phyloP scores from a whole-genome alignment of 2,329 filamentous ascomycete genomes.

The Claviceps fusiformis region DNA sequence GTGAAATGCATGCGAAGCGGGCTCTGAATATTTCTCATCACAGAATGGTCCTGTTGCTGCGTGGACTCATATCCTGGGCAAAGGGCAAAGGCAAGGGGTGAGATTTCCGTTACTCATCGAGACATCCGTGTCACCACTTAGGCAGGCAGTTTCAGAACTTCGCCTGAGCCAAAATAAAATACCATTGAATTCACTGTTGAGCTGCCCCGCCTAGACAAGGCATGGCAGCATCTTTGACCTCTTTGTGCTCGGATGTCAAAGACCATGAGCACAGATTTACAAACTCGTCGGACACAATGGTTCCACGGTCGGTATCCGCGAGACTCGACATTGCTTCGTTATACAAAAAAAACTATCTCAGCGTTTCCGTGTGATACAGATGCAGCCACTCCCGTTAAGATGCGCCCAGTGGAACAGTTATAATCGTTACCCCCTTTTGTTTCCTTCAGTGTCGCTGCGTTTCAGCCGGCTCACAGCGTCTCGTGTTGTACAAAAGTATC shows the following conservation, averaged over 20 bases:
- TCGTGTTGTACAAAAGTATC: neutral
- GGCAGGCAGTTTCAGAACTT: neutral
- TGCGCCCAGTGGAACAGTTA: neutral
- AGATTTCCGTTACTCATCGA: neutral
- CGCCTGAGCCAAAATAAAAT: neutral
- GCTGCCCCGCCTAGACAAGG: neutral
- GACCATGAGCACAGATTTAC: too few relatives aligned
- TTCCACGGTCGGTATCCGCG: neutral
- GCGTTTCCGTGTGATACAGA: neutral
- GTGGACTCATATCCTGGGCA: neutral
- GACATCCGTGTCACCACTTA: neutral
- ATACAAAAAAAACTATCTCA: neutral
- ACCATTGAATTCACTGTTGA: too few relatives aligned
- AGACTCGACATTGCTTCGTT: neutral
- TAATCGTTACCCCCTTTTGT: neutral
- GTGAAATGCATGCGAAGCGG: too few relatives aligned
- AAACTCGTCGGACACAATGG: too few relatives aligned
- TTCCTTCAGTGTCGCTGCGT: neutral
- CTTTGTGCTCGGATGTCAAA: neutral
- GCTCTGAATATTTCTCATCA: too few relatives aligned
- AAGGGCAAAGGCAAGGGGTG: too few relatives aligned
- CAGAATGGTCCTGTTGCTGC: too few relatives aligned
- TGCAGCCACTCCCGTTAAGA: neutral
- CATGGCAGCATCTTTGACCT: neutral
- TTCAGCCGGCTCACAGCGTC: constrained; percentile 1